Evolutionary conservation across 2,329 filamentous ascomycete genomes (phyloP).

Genomic region (Emmonsia crescens): DNA sequence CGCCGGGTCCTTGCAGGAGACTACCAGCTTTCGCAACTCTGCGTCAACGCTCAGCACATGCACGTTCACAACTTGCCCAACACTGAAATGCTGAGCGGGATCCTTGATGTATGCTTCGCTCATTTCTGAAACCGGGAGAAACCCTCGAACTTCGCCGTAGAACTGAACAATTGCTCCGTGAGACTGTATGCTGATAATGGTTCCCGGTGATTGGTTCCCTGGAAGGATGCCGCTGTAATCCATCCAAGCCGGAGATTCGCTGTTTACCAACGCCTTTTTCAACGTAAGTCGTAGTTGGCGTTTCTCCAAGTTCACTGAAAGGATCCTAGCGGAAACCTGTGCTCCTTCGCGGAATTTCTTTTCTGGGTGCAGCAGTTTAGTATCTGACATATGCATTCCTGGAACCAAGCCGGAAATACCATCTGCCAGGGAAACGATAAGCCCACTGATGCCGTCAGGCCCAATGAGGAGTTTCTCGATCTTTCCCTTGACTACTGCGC

Average conservation of each 20-base stretch:
- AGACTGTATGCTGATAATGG: slow-evolving; percentile 67
- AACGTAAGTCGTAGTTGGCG: slow-evolving; percentile 75
- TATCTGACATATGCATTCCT: slow-evolving; percentile 78
- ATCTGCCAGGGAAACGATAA: slow-evolving; percentile 75
- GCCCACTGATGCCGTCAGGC: slow-evolving; percentile 63
- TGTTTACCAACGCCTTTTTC: slow-evolving; percentile 91
- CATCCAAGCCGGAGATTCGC: slow-evolving; percentile 67
- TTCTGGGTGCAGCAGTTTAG: slow-evolving; percentile 80
- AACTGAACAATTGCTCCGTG: slow-evolving; percentile 86
- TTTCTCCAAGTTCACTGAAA: slow-evolving; percentile 66
- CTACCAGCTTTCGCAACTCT: slow-evolving; percentile 59
- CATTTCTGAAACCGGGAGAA: slow-evolving; percentile 92
- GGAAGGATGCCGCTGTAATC: slow-evolving; percentile 62
- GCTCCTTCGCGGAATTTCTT: slow-evolving; percentile 88
- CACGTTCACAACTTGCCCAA: slow-evolving; percentile 84
- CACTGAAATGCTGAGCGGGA: slow-evolving; percentile 75
- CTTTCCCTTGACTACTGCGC: slow-evolving; percentile 67
- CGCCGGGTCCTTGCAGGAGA: slow-evolving; percentile 86
- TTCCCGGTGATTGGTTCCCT: slow-evolving; percentile 73
- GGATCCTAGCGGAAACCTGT: slow-evolving; percentile 71
- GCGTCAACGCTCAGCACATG: slow-evolving; percentile 73
- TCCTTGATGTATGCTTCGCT: slow-evolving; percentile 92
- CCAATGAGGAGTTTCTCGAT: slow-evolving; percentile 77
- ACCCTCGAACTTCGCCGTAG: slow-evolving; percentile 72
- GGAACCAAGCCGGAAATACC: slow-evolving; percentile 82